Percentiles rank a stretch among this genome's conserved stretches.
Evolutionary conservation across 805 yeast genomes (phyloP).

Genomic region (Nakazawaea anatomiae): DNA sequence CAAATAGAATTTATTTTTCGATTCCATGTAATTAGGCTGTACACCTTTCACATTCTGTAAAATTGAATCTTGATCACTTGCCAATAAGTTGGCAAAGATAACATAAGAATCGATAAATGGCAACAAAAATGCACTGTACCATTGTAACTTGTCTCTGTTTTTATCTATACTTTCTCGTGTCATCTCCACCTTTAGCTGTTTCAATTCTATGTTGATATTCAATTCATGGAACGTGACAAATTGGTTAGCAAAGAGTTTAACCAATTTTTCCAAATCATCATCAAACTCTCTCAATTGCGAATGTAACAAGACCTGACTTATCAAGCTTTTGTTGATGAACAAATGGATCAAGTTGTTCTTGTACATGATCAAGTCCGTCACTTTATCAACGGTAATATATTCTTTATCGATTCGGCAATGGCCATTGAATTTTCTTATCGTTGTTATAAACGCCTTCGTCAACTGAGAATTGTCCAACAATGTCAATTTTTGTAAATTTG

Average conservation of each 20-base stretch:
- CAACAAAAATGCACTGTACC: neutral
- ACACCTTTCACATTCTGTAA: neutral
- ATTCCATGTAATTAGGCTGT: neutral
- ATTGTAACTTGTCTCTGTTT: neutral
- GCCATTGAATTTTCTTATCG: constrained; percentile 1
- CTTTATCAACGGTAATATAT: neutral
- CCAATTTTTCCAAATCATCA: neutral
- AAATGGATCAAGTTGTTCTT: constrained; percentile 7
- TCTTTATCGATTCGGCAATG: neutral
- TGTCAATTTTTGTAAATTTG: neutral
- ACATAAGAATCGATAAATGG: constrained; percentile 8
- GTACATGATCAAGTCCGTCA: constrained; percentile 4
- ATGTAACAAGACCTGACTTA: neutral
- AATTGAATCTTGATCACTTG: neutral
- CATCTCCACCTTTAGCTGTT: neutral
- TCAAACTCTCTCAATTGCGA: neutral
- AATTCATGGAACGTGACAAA: neutral
- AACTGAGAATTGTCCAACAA: neutral
- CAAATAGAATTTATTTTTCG: constrained; percentile 3
- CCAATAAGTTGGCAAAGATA: neutral
- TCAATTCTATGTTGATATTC: neutral
- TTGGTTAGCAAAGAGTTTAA: neutral
- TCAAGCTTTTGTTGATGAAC: constrained; percentile 1
- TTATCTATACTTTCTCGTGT: neutral
- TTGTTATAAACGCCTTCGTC: neutral